Base-by-base conservation (phyloP, 345 rosid species). In the Rhizophora apiculata region DNA sequence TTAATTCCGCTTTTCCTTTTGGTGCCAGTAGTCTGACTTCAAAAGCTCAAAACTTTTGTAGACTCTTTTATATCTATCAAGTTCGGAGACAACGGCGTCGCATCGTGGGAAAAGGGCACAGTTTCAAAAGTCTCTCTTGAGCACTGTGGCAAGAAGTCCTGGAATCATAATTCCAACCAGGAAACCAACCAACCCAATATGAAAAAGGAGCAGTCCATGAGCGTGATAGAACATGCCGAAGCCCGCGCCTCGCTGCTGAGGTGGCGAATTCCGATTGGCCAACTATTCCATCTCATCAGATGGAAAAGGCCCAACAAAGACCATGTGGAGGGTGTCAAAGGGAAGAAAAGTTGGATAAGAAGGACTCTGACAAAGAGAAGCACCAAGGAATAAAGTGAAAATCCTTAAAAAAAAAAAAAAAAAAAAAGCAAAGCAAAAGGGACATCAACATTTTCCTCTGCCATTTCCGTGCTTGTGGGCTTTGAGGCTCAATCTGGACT, bases 1-100 rank as follows among this genome's bases (percentile, higher is more conserved):
- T 60, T 19, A 5, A 6, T 19, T 8, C 22, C 2, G 52, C 53
- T 31, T 1, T 24, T 54, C 63, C 70, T 34, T 16, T 22, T 18
- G 67, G 24, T 37, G 27, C 3, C 18, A 32, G 13, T 3, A 63
- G 56, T 10, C 51, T 36, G 2, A 3, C 53, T 62, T 31, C 16
- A 51, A 2, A 2, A 37, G 60, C 60, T n/a, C 20, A 20, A 20
- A 22, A 24, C 20, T 67, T 72, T 60, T 6, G 70, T 89, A 92
- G 99, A 92, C 65, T 95, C 99, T 1, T 95, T 95, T 67, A 95
- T 95, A 76, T 92, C 98, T 15, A 95, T 95, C 20, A 87, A 92
- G 76, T 90, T 95, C 70, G 98, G 88, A 78, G 81, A 86, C 69
- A 85, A 90, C 76, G 99, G 98, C 5, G 84, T 74, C 54, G 91